Conservation (phyloP, 257 asterid genomes). For the Lycium barbarum region DNA sequence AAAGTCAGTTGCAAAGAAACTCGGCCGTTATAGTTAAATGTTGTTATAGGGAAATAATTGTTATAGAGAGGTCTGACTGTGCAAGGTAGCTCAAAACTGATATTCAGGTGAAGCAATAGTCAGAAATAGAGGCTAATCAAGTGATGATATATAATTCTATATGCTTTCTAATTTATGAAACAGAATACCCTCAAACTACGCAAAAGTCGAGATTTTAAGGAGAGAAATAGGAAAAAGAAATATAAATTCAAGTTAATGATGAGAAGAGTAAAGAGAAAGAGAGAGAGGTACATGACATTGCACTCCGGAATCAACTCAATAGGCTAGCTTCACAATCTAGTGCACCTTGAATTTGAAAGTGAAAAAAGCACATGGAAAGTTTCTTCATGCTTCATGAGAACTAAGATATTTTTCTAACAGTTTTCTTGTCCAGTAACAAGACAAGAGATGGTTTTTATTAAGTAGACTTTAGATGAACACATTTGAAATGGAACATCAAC, state of each 20-base stretch:
- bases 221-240: too few species aligned
- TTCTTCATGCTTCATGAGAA: too few species aligned
- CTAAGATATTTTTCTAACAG: not conserved
- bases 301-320: not conserved
- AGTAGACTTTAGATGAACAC: not conserved
- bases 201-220: not conserved
- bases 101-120: not conserved
- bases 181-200: not conserved
- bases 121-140: not conserved
- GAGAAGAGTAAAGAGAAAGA: not conserved
- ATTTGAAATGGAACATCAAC: not conserved
- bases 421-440: not conserved
- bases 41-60: too few species aligned
- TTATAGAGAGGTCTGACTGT: too few species aligned
- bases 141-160: not conserved
- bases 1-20: too few species aligned
- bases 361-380: not conserved
- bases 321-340: too few species aligned
- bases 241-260: too few species aligned
- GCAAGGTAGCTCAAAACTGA: constrained; percentile 10
- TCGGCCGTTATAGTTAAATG: too few species aligned
- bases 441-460: not conserved
- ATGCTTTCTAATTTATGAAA: not conserved
- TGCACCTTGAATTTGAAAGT: not conserved
- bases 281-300: not conserved